Evolutionary conservation across 352 stramenopile genomes (phyloP).

Genomic region (Plasmopara viticola): DNA sequence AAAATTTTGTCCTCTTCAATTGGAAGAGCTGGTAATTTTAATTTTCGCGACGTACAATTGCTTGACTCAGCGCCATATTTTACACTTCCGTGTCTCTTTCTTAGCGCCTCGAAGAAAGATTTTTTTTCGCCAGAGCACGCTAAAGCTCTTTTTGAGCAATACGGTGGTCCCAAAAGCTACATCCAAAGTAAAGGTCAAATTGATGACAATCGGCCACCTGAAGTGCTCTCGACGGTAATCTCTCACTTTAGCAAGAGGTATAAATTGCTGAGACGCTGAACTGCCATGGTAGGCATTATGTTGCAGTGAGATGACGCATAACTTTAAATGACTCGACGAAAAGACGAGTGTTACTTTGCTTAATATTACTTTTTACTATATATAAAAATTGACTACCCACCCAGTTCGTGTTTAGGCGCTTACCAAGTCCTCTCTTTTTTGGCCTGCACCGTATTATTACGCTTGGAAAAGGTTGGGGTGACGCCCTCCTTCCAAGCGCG

Average conservation of each 20-base stretch:
- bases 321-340: no score
- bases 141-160: conserved; percentile 40
- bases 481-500: no score
- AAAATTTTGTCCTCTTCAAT: conserved; percentile 69
- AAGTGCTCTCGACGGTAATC: conserved; percentile 39
- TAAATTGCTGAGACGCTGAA: conserved; percentile 16
- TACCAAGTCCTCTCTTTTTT: no score
- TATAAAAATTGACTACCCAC: no score
- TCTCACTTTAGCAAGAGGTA: conserved; percentile 30
- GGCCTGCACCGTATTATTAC: no score
- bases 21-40: conserved; percentile 52
- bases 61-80: conserved; percentile 39
- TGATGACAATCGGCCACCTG: conserved; percentile 49
- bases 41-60: conserved; percentile 44
- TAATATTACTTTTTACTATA: no score
- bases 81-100: conserved; percentile 52
- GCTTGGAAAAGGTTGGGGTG: no score
- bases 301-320: no score
- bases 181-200: conserved; percentile 48
- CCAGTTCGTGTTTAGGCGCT: no score
- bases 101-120: conserved; percentile 62
- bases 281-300: no score
- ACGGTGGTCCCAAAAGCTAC: conserved; percentile 56
- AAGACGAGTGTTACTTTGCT: no score
- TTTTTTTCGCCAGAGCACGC: conserved; percentile 66